Evolutionary conservation across 768 basidiomycete genomes (phyloP).

Genomic region (Hysterangium stoloniferum): DNA sequence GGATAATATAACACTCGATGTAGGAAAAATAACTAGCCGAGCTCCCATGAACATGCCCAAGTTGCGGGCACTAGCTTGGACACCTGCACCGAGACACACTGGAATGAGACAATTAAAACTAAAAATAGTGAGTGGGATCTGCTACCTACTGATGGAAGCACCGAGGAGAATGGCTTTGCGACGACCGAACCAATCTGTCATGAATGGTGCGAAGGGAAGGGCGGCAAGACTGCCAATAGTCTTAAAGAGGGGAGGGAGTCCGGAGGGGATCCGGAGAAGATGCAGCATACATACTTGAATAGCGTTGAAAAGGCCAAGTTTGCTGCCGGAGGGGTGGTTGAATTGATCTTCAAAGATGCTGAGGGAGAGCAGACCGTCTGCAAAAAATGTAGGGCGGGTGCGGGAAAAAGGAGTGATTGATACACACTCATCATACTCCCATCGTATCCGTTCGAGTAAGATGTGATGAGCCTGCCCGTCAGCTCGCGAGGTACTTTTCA

Average conservation of each 20-base stretch:
- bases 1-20: background rate
- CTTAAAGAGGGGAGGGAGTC: background rate
- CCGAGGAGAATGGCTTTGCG: conserved; percentile 44
- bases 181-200: conserved; percentile 46
- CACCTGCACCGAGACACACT: conserved; percentile 7
- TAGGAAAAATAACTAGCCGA: background rate
- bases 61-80: conserved; percentile 10
- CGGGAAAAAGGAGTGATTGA: background rate
- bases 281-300: conserved; percentile 17
- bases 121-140: background rate
- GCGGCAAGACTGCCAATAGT: conserved; percentile 45
- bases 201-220: conserved; percentile 43
- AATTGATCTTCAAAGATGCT: conserved; percentile 22
- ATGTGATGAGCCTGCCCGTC: conserved; percentile 22
- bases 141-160: conserved; percentile 25
- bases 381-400: background rate
- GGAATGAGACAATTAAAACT: background rate
- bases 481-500: background rate
- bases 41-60: conserved; percentile 11
- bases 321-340: conserved; percentile 21
- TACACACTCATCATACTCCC: conserved; percentile 21
- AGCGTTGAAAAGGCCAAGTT: conserved; percentile 26
- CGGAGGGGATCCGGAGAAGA: background rate
- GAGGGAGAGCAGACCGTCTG: conserved; percentile 25
- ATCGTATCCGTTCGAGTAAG: conserved; percentile 29